A percentile compares a stretch with the other conserved stretches of the same genome.
phyloP scores from a whole-genome alignment of 2,329 filamentous ascomycete genomes.

The Xylaria sp. region DNA sequence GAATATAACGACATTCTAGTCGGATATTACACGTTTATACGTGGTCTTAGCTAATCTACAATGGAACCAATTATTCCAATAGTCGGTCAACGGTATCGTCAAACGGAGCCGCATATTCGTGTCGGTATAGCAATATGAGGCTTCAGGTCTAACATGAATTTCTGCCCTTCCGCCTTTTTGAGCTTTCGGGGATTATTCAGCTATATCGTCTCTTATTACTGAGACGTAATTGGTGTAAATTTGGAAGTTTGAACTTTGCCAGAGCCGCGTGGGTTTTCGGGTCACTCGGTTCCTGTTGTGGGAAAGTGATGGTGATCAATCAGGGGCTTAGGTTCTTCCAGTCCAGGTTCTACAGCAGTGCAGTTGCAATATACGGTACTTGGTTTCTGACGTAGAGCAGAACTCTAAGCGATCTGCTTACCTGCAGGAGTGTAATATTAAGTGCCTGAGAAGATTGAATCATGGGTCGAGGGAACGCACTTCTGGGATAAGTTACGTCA shows the following conservation, averaged over 20 bases:
- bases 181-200: neutral
- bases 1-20: slow-evolving; percentile 19
- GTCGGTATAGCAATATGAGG: neutral
- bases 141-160: neutral
- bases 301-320: neutral
- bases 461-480: neutral
- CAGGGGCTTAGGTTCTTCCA: no score
- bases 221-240: neutral
- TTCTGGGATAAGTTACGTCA: slow-evolving; percentile 27
- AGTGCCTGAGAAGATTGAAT: slow-evolving; percentile 10
- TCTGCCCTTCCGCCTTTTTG: no score
- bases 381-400: neutral
- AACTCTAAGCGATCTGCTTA: slow-evolving; percentile 19
- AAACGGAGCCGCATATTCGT: neutral
- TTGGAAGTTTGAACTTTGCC: slow-evolving; percentile 7
- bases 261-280: neutral
- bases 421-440: slow-evolving; percentile 15
- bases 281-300: neutral
- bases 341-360: no score
- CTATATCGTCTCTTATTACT: neutral
- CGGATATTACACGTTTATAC: slow-evolving; percentile 1
- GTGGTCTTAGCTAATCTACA: neutral
- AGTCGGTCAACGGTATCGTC: neutral
- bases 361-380: neutral
- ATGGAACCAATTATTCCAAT: slow-evolving; percentile 2